Evolutionary conservation across 2,329 filamentous ascomycete genomes (phyloP).

Genomic region (Coniochaeta sp.): DNA sequence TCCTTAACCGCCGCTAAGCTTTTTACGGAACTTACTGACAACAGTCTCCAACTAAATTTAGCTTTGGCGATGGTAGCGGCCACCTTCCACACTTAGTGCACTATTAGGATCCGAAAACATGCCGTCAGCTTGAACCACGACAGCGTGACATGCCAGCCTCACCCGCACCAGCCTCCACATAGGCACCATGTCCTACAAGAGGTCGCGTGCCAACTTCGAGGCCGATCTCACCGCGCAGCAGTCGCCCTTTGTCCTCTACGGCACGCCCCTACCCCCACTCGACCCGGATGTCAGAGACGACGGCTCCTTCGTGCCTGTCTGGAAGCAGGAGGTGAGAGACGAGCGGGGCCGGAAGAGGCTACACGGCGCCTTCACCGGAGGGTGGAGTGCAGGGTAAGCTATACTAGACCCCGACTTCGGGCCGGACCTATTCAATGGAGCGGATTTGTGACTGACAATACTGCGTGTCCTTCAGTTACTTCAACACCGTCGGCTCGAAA

Average conservation of each 20-base stretch:
- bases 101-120: background rate
- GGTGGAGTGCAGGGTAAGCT: conserved; percentile 87
- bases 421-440: background rate
- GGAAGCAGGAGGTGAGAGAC: conserved; percentile 96
- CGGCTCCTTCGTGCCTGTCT: conserved; percentile 87
- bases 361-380: conserved; percentile 93
- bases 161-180: background rate
- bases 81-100: no score
- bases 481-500: conserved; percentile 96
- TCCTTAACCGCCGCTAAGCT: background rate
- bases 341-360: conserved; percentile 84
- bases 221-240: conserved; percentile 59
- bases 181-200: conserved; percentile 65
- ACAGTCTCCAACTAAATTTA: background rate
- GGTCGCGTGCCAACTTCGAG: conserved; percentile 71
- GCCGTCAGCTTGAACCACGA: background rate
- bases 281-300: conserved; percentile 77
- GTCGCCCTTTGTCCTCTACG: conserved; percentile 71
- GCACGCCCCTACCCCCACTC: conserved; percentile 73
- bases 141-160: background rate
- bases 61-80: background rate
- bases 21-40: background rate
- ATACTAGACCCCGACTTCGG: no score
- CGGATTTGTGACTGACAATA: background rate
- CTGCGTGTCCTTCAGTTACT: conserved; percentile 62